Evolutionary conservation across 2,329 filamentous ascomycete species (phyloP).

Genomic region (Arthroderma uncinatum): DNA sequence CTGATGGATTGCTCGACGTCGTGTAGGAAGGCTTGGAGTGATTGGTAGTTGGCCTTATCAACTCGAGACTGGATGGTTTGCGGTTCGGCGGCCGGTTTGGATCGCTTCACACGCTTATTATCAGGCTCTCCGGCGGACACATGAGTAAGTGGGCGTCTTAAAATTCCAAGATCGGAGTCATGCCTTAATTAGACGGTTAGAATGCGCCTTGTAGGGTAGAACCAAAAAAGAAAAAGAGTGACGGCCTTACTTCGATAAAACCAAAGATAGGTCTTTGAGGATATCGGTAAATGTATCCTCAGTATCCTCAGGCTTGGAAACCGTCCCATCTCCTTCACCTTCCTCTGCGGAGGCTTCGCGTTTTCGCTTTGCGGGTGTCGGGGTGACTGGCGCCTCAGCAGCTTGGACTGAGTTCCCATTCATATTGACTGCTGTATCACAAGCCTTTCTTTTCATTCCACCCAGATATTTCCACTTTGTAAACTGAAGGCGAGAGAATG

Average conservation of each 20-base stretch:
- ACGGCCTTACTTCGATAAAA: constrained; percentile 23
- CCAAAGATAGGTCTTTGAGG: constrained; percentile 27
- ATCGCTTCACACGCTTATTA: constrained; percentile 34
- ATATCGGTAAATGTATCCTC: constrained; percentile 26
- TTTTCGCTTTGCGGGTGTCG: constrained; percentile 35
- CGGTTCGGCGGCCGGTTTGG: constrained; percentile 16
- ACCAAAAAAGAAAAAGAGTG: not conserved
- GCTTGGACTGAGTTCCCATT: constrained; percentile 21
- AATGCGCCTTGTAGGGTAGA: not conserved
- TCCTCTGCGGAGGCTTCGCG: constrained; percentile 22
- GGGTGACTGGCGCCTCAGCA: constrained; percentile 22
- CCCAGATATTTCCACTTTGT: not conserved
- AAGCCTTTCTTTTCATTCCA: constrained; percentile 22
- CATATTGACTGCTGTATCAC: constrained; percentile 22
- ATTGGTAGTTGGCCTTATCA: constrained; percentile 28
- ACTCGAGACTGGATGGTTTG: constrained; percentile 32
- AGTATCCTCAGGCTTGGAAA: constrained; percentile 8
- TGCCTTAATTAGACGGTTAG: constrained; percentile 26
- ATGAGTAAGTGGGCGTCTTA: constrained; percentile 30
- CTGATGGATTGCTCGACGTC: constrained; percentile 34
- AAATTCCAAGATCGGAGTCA: constrained; percentile 34
- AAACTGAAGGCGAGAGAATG: not conserved
- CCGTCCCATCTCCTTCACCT: constrained; percentile 17
- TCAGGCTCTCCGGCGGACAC: constrained; percentile 30
- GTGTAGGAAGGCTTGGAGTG: constrained; percentile 32